Evolutionary conservation across 148 eudicot species (phyloP), one percentile per base, ranked within the genome.

Genomic region (Mesembryanthemum crystallinum): DNA sequence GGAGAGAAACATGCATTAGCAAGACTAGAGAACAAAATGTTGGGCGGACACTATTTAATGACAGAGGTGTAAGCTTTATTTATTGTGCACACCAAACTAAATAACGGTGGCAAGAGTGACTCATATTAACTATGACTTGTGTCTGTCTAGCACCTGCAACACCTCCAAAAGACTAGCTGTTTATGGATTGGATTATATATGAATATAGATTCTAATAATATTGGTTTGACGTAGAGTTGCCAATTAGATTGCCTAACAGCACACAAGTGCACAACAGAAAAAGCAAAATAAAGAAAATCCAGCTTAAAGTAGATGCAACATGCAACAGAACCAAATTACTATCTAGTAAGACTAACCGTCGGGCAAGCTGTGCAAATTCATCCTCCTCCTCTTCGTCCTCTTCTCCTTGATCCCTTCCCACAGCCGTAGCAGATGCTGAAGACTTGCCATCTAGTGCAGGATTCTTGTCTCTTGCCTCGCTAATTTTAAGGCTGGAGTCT

Each of bases 371-470:
- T 12, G 92, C 87, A 65, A 91, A 91, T 57, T 89, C 98, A 78
- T 93, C 98, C 55, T 94, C 97, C 81, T 90, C 98, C 79, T 90
- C 98, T 64, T 93, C 98, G 59, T 91, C 98, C 69, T 92, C 96
- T 71, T 86, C 83, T 80, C 64, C 78, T 67, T 65, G 80, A 71
- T 43, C 73, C 75, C 64, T 80, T 35, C 33, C 28, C 32, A 32
- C 68, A 51, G 87, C 75, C 69, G 69, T 72, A 76, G 51, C 74
- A 76, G 82, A 82, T 10, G 79, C 72, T 52, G 90, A 71, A 81
- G 90, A 78, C 62, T 76, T 68, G 55, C 73, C 79, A 73, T 77
- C 69, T 60, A 81, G 37, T 25, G 59, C 60, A 47, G 87, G 71
- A 61, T 29, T 73, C 20, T 75, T 73, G 71, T 70, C 79, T 64